phyloP scores from a whole-genome alignment of 1,284 basidiomycete species.

The Phylloboletellus chloephorus region DNA sequence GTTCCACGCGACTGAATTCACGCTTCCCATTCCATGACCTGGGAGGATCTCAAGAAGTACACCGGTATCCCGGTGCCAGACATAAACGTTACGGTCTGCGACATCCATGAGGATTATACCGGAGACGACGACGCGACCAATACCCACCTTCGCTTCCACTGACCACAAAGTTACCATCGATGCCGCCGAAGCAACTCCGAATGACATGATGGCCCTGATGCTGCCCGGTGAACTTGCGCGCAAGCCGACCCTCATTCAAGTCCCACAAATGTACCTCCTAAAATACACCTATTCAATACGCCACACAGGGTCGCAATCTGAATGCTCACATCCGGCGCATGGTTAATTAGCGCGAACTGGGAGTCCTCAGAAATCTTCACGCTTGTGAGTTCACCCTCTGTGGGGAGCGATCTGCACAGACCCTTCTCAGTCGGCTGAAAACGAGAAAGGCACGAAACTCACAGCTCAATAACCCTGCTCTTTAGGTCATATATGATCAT shows the following conservation, averaged over 20 bases:
- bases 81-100: slow-evolving; percentile 83
- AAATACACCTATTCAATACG: slow-evolving; percentile 13
- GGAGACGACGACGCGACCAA: slow-evolving; percentile 1
- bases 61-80: slow-evolving; percentile 91
- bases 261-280: slow-evolving; percentile 91
- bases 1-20: slow-evolving; percentile 97
- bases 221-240: slow-evolving; percentile 80
- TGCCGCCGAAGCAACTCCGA: slow-evolving; percentile 91
- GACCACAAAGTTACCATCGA: slow-evolving; percentile 83
- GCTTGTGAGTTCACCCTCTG: slow-evolving; percentile 80
- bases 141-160: slow-evolving; percentile 90
- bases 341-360: slow-evolving; percentile 81
- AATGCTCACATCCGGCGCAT: slow-evolving; percentile 71
- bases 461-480: slow-evolving; percentile 61
- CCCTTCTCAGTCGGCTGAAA: slow-evolving; percentile 14
- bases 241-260: slow-evolving; percentile 61
- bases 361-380: slow-evolving; percentile 87
- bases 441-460: slow-evolving; percentile 31
- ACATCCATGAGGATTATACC: slow-evolving; percentile 9
- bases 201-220: slow-evolving; percentile 80
- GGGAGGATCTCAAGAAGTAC: slow-evolving; percentile 75
- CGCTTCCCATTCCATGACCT: slow-evolving; percentile 83
- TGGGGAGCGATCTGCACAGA: slow-evolving; percentile 50
- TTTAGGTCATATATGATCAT: slow-evolving; percentile 74
- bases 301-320: slow-evolving; percentile 3